Evolutionary conservation across 2,329 filamentous ascomycete species (phyloP).

Genomic region (Ceratocystis ficicola): DNA sequence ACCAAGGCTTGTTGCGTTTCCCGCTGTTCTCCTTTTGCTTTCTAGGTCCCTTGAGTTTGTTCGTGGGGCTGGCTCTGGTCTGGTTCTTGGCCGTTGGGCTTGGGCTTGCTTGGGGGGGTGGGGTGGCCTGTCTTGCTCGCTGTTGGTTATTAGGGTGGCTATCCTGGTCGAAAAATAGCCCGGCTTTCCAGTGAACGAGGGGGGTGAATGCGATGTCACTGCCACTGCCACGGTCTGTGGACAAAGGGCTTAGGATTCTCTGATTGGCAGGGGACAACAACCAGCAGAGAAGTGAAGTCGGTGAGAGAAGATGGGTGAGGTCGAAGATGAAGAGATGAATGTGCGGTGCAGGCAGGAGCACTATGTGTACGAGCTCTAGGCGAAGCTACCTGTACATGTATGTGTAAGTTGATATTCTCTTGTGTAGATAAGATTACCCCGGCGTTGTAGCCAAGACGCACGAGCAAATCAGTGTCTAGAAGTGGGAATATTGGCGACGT

Average conservation of each 20-base stretch:
- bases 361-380: neutral
- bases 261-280: neutral
- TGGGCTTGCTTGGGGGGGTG: neutral
- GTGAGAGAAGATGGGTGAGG: neutral
- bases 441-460: neutral
- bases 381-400: neutral
- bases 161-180: neutral
- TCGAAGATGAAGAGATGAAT: neutral
- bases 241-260: neutral
- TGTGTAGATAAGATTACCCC: neutral
- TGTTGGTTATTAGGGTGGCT: neutral
- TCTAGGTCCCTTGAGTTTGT: neutral
- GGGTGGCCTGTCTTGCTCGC: too few relatives aligned
- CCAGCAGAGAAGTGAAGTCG: neutral
- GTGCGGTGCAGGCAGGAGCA: neutral
- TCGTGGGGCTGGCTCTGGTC: neutral
- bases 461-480: neutral
- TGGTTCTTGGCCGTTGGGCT: neutral
- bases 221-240: neutral
- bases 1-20: neutral
- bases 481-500: neutral
- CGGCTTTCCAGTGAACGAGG: neutral
- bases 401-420: neutral
- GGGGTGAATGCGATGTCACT: neutral
- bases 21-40: neutral